phyloP scores from a whole-genome alignment of 176 grass and related monocot genomes.

The Avena sativa region DNA sequence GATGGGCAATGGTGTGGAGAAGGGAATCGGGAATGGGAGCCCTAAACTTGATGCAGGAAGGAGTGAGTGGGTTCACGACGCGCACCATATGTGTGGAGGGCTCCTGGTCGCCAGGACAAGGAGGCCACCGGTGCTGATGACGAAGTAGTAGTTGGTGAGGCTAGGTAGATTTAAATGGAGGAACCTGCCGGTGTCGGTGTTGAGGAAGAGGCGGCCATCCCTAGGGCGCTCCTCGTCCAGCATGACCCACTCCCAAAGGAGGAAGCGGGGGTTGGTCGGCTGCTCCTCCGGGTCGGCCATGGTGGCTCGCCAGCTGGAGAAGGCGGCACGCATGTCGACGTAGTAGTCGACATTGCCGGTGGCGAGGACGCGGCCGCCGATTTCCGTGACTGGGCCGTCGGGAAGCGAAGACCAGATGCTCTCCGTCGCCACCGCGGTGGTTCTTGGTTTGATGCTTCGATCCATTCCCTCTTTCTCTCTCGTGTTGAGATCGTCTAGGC shows the following conservation, averaged over 20 bases:
- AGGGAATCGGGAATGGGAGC: background rate
- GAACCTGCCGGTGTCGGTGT: slow-evolving; percentile 16
- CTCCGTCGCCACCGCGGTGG: too few species aligned
- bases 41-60: background rate
- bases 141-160: background rate
- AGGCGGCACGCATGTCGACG: slow-evolving; percentile 22
- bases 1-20: background rate
- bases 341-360: background rate
- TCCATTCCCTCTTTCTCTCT: too few species aligned
- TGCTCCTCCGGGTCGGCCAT: background rate
- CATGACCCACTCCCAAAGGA: background rate
- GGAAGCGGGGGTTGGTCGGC: background rate
- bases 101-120: background rate
- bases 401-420: background rate
- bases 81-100: background rate
- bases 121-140: background rate
- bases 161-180: background rate
- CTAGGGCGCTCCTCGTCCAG: background rate
- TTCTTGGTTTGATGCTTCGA: too few species aligned
- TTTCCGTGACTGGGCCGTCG: background rate
- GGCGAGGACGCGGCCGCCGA: slow-evolving; percentile 10
- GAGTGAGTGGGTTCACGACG: background rate
- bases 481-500: too few species aligned
- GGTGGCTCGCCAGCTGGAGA: slow-evolving; percentile 17
- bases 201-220: slow-evolving; percentile 16